Evolutionary conservation across 2,329 filamentous ascomycete genomes (phyloP).

Genomic region (Zymoseptoria crescenta): DNA sequence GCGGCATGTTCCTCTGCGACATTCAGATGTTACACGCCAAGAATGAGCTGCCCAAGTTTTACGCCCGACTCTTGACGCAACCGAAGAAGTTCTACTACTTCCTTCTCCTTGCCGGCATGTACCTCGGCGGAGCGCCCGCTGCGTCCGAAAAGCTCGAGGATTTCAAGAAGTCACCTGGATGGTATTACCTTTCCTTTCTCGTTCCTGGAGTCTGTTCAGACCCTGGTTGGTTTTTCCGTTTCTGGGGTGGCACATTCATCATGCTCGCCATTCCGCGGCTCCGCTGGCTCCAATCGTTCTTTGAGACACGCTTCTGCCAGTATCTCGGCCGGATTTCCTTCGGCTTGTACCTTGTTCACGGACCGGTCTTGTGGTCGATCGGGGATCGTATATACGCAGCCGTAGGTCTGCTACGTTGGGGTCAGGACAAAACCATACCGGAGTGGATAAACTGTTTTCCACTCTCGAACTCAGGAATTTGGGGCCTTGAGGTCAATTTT

Average conservation of each 20-base stretch:
- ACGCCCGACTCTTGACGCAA: not conserved
- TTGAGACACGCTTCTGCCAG: constrained; percentile 51
- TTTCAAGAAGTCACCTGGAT: not conserved
- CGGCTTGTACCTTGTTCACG: constrained; percentile 56
- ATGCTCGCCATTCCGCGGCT: constrained; percentile 50
- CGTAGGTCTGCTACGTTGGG: constrained; percentile 35
- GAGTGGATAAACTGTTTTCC: constrained; percentile 5
- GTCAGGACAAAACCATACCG: not conserved
- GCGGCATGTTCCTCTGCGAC: constrained; percentile 55
- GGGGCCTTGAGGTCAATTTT: constrained; percentile 2
- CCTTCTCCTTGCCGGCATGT: constrained; percentile 47
- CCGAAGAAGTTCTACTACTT: constrained; percentile 41
- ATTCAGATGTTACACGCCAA: constrained; percentile 43
- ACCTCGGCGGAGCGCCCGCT: constrained; percentile 53
- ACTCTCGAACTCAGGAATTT: constrained; percentile 2
- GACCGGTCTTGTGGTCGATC: constrained; percentile 50
- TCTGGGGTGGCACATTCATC: constrained; percentile 45
- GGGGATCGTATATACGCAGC: constrained; percentile 58
- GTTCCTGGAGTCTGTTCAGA: constrained; percentile 21
- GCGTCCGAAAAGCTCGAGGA: not conserved
- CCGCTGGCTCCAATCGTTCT: constrained; percentile 48
- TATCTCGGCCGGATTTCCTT: constrained; percentile 57
- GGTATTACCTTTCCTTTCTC: constrained; percentile 42
- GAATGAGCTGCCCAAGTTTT: constrained; percentile 1
- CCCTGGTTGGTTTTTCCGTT: constrained; percentile 20